Percentiles rank a stretch among this genome's conserved stretches.
Evolutionary conservation across 2,329 filamentous ascomycete genomes (phyloP).

Genomic region (Phialocephala subalpina): DNA sequence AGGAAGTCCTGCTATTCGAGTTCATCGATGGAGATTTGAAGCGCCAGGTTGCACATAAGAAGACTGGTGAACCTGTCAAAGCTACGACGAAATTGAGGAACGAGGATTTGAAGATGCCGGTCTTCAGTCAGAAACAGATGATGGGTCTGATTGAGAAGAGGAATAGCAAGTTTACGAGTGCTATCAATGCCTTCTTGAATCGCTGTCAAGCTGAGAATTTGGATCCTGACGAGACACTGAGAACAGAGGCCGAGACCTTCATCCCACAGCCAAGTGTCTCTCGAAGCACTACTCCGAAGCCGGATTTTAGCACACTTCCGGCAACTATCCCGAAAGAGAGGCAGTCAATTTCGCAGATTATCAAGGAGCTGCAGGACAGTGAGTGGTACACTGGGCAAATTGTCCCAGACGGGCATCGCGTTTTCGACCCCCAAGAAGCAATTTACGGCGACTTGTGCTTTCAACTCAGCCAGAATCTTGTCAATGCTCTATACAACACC

Average conservation of each 20-base stretch:
- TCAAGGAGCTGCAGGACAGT: slow-evolving; percentile 81
- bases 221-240: slow-evolving; percentile 74
- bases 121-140: slow-evolving; percentile 94
- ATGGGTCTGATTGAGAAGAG: slow-evolving; percentile 87
- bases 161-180: slow-evolving; percentile 82
- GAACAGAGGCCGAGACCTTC: slow-evolving; percentile 62
- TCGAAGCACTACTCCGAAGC: slow-evolving; percentile 45
- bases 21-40: slow-evolving; percentile 93
- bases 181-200: slow-evolving; percentile 80
- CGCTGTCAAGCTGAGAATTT: slow-evolving; percentile 69
- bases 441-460: slow-evolving; percentile 88
- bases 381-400: slow-evolving; percentile 94
- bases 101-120: slow-evolving; percentile 88
- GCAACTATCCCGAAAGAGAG: slow-evolving; percentile 81
- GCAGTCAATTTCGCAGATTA: slow-evolving; percentile 82
- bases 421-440: slow-evolving; percentile 85
- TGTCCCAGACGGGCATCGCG: slow-evolving; percentile 89
- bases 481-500: slow-evolving; percentile 96
- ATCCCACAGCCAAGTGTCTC: slow-evolving; percentile 67
- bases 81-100: slow-evolving; percentile 73
- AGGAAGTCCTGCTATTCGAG: slow-evolving; percentile 87
- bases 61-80: slow-evolving; percentile 76
- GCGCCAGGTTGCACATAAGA: slow-evolving; percentile 74
- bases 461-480: slow-evolving; percentile 84
- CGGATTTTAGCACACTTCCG: slow-evolving; percentile 60